Percentiles rank a stretch among this genome's conserved stretches.
These are phyloP conservation scores for Paraleonurus japonicus DNA, from an alignment of 257 asterid genomes.

Conservation along the genomic window DNA sequence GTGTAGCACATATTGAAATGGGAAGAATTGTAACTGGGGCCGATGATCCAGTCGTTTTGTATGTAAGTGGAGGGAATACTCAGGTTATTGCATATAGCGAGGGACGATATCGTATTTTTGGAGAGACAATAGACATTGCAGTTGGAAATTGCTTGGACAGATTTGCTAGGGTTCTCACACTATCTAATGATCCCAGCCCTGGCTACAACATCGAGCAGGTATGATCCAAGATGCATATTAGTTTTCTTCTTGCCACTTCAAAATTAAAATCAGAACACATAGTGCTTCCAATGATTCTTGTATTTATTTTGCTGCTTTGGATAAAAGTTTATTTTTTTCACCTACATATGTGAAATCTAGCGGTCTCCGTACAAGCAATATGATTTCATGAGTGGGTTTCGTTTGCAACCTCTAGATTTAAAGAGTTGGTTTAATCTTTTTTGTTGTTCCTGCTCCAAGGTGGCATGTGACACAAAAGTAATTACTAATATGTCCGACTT, in stretches of 20 bases:
- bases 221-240: neutral
- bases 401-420: neutral
- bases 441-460: neutral
- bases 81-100: constrained; percentile 95
- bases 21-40: constrained; percentile 92
- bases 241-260: neutral
- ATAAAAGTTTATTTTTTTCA: neutral
- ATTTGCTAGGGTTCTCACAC: constrained; percentile 91
- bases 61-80: constrained; percentile 97
- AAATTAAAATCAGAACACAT: neutral
- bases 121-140: constrained; percentile 93
- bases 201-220: constrained; percentile 99
- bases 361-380: neutral
- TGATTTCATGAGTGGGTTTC: neutral
- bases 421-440: neutral
- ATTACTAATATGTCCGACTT: neutral
- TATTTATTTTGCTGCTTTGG: neutral
- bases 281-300: neutral
- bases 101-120: constrained; percentile 85
- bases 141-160: constrained; percentile 97
- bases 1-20: constrained; percentile 97
- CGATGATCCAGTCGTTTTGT: constrained; percentile 85
- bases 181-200: constrained; percentile 96
- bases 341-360: neutral
- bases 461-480: neutral